A percentile compares a stretch with the other conserved stretches of the same genome.
Evolutionary conservation across 1,139 yeast species (phyloP).

Genomic region (Taphrina betulina): DNA sequence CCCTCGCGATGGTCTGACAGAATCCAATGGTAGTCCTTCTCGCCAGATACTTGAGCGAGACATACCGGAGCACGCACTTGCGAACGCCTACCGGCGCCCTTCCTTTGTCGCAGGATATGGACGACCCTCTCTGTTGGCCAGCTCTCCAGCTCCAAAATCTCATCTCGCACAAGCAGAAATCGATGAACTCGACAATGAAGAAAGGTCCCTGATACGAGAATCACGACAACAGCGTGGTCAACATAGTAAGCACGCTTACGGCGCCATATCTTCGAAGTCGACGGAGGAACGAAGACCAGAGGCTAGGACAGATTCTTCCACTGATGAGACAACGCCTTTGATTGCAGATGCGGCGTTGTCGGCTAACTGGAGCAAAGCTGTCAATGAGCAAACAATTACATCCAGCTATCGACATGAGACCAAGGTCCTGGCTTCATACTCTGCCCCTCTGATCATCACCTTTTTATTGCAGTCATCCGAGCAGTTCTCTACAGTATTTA

Average conservation of each 20-base stretch:
- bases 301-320: neutral
- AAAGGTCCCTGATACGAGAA: conserved; percentile 21
- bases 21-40: too few relatives aligned
- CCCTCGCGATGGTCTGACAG: too few relatives aligned
- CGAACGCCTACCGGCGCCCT: conserved; percentile 19
- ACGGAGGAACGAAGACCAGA: neutral
- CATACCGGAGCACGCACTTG: too few relatives aligned
- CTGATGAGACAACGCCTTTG: neutral
- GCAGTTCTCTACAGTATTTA: conserved; percentile 78
- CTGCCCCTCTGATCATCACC: conserved; percentile 68
- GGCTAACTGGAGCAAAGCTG: conserved; percentile 14
- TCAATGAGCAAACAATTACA: conserved; percentile 10
- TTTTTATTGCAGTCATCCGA: conserved; percentile 78
- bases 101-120: conserved; percentile 25
- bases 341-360: neutral
- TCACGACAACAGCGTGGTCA: neutral
- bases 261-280: neutral
- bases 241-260: neutral
- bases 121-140: conserved; percentile 10
- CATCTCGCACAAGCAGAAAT: conserved; percentile 23
- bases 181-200: conserved; percentile 32
- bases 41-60: too few relatives aligned
- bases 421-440: conserved; percentile 46
- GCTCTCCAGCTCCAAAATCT: conserved; percentile 14
- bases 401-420: conserved; percentile 47